phyloP scores from a whole-genome alignment of 1,139 yeast genomes.

The Yarrowia galli region DNA sequence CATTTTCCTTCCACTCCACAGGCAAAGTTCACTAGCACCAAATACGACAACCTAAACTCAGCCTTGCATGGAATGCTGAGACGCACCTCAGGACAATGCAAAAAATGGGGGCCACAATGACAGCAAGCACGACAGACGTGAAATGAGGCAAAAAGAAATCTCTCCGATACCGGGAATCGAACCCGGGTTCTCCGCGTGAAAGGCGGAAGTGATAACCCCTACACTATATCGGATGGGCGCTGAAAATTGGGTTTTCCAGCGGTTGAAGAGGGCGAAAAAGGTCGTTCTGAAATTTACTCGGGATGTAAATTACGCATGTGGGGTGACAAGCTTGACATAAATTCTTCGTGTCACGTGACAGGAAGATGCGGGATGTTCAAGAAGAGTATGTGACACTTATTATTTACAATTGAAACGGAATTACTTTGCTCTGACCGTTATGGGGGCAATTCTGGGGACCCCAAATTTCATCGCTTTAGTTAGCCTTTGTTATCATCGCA shows the following conservation, averaged over 20 bases:
- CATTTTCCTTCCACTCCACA: too few relatives aligned
- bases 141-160: conserved; percentile 4
- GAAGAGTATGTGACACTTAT: too few relatives aligned
- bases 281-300: background rate
- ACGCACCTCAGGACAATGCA: background rate
- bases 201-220: conserved; percentile 39
- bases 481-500: too few relatives aligned
- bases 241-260: background rate
- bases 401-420: too few relatives aligned
- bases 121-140: background rate
- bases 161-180: conserved; percentile 39
- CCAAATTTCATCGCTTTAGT: too few relatives aligned
- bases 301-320: background rate
- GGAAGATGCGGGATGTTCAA: too few relatives aligned
- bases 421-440: too few relatives aligned
- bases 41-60: conserved; percentile 31
- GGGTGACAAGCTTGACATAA: too few relatives aligned
- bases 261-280: background rate
- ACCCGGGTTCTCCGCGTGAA: conserved; percentile 40
- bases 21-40: too few relatives aligned
- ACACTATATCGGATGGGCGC: conserved; percentile 33
- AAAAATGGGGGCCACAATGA: background rate
- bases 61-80: conserved; percentile 19
- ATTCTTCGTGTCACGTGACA: too few relatives aligned
- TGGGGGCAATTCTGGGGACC: too few relatives aligned